phyloP scores from a whole-genome alignment of 257 asterid genomes.

The Solanum chaucha region DNA sequence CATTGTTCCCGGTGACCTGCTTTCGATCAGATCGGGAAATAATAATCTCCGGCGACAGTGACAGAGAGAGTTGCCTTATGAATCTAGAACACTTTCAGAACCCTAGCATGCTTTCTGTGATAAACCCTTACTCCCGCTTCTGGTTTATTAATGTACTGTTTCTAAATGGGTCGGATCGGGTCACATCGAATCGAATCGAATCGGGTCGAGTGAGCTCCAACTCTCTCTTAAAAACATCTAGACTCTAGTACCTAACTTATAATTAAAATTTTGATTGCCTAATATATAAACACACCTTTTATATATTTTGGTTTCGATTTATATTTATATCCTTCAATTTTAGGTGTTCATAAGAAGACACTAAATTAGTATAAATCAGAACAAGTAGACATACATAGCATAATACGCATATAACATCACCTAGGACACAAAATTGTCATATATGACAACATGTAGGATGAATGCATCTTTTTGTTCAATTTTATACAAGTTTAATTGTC shows the following conservation, averaged over 20 bases:
- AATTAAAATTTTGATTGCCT: background rate
- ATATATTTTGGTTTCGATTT: background rate
- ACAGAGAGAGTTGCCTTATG: background rate
- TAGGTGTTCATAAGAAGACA: background rate
- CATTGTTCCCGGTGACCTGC: slow-evolving; percentile 30
- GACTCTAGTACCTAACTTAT: background rate
- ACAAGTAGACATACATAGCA: no score
- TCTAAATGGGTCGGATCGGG: background rate
- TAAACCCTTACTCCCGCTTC: slow-evolving; percentile 6
- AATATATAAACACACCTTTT: background rate
- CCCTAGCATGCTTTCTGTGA: slow-evolving; percentile 1
- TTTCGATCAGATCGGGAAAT: slow-evolving; percentile 9
- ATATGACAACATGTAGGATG: background rate
- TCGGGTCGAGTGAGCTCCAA: background rate
- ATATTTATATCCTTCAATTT: background rate
- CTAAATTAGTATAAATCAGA: background rate
- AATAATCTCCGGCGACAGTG: background rate
- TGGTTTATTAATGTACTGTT: background rate
- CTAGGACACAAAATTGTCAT: no score
- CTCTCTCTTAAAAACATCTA: background rate
- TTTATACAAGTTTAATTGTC: no score
- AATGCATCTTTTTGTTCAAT: no score
- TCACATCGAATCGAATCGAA: background rate
- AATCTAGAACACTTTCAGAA: slow-evolving; percentile 3
- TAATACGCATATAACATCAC: no score